Percentiles rank a stretch among this genome's conserved stretches.
Conservation (phyloP, 2,329 filamentous ascomycete genomes). For the Verticillium nonalfalfae region DNA sequence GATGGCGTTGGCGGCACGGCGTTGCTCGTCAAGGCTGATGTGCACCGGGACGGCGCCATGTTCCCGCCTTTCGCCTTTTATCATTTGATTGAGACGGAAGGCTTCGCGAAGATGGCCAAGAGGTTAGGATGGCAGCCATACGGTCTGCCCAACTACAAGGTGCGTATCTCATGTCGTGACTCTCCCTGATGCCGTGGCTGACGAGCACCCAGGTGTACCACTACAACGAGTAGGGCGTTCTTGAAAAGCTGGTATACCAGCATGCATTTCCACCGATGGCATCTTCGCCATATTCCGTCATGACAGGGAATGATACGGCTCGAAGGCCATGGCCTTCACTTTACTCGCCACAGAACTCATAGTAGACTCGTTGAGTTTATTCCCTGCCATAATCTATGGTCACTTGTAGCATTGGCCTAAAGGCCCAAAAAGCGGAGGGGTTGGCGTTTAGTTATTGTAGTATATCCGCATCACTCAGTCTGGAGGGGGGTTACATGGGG, state of each 20-base stretch:
- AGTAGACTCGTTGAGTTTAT: neutral
- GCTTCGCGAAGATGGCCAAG: slow-evolving; percentile 95
- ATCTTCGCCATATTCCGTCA: neutral
- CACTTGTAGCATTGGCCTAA: neutral
- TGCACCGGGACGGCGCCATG: slow-evolving; percentile 96
- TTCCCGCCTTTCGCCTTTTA: slow-evolving; percentile 97
- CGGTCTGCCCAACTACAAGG: slow-evolving; percentile 96
- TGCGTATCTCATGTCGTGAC: slow-evolving; percentile 29
- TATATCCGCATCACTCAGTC: slow-evolving; percentile 3
- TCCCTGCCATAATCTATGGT: neutral
- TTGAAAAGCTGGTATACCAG: neutral
- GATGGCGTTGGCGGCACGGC: slow-evolving; percentile 94
- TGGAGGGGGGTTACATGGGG: neutral
- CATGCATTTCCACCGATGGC: neutral
- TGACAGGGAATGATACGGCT: neutral
- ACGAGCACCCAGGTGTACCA: slow-evolving; percentile 65
- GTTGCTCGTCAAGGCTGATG: slow-evolving; percentile 89
- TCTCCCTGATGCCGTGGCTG: neutral
- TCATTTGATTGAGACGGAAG: slow-evolving; percentile 94
- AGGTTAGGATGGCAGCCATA: slow-evolving; percentile 78
- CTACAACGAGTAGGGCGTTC: slow-evolving; percentile 66
- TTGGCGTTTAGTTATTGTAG: neutral
- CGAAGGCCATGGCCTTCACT: neutral
- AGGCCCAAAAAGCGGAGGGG: neutral
- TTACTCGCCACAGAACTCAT: neutral